phyloP scores from a whole-genome alignment of 2,329 filamentous ascomycete species.

The Pyricularia sp. region DNA sequence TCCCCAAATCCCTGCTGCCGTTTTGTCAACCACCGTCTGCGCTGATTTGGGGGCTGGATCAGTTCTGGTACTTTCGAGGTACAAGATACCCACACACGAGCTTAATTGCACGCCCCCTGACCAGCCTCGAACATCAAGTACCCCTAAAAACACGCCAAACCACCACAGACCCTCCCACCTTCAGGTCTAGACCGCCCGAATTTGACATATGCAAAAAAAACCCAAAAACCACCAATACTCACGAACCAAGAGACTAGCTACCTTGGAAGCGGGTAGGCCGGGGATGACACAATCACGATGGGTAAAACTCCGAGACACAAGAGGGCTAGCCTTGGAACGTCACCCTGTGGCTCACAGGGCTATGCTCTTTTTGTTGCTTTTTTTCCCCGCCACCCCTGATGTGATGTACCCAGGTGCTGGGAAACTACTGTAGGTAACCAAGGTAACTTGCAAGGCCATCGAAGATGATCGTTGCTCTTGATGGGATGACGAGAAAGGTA shows the following conservation, averaged over 20 bases:
- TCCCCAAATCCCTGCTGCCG: not conserved
- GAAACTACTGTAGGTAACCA: no score
- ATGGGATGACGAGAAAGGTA: conserved; percentile 3
- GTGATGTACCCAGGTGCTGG: not conserved
- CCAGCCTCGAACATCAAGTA: not conserved
- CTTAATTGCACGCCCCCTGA: not conserved
- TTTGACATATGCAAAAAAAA: no score
- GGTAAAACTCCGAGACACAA: not conserved
- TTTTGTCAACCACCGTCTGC: not conserved
- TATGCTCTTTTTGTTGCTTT: not conserved
- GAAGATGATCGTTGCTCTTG: not conserved
- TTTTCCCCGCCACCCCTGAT: not conserved
- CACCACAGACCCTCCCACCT: not conserved
- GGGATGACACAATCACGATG: not conserved
- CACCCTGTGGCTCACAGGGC: not conserved
- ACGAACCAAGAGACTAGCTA: not conserved
- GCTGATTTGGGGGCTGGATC: not conserved
- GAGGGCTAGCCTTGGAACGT: not conserved
- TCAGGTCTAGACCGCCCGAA: not conserved
- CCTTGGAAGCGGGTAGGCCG: not conserved
- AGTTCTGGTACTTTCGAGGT: not conserved
- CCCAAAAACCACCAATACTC: not conserved
- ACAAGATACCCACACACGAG: not conserved
- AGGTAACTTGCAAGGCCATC: not conserved
- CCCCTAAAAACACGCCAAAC: no score